phyloP scores from a whole-genome alignment of 2,329 filamentous ascomycete genomes.

The Clonostachys byssicola region DNA sequence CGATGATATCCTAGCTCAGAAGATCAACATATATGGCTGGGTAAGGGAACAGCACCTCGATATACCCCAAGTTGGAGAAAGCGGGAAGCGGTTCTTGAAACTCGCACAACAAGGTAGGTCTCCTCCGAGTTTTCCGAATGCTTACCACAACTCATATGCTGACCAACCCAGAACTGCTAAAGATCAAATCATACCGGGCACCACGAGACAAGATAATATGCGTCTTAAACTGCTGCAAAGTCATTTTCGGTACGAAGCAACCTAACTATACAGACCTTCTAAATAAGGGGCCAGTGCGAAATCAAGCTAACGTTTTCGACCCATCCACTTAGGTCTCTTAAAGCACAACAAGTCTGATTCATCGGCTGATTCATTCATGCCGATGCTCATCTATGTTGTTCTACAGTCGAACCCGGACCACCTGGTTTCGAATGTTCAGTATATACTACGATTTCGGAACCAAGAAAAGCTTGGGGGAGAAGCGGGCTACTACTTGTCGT shows the following conservation, averaged over 20 bases:
- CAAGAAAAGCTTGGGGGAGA: conserved; percentile 97
- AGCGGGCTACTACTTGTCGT: conserved; percentile 96
- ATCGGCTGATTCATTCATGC: conserved; percentile 94
- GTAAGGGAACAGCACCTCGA: conserved; percentile 90
- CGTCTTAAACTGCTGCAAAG: conserved; percentile 97
- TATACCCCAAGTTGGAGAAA: conserved; percentile 79
- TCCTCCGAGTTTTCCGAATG: background rate
- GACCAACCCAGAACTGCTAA: conserved; percentile 69
- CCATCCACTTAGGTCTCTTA: conserved; percentile 58
- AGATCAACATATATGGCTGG: conserved; percentile 96
- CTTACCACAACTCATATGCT: conserved; percentile 1
- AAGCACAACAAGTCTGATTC: conserved; percentile 92
- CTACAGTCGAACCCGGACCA: conserved; percentile 93
- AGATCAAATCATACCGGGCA: conserved; percentile 96
- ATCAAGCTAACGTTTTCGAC: conserved; percentile 7
- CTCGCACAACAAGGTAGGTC: conserved; percentile 78
- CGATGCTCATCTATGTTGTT: conserved; percentile 92
- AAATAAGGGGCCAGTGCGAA: background rate
- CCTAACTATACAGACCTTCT: background rate
- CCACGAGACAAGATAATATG: conserved; percentile 98
- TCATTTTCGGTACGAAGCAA: conserved; percentile 78
- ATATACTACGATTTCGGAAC: conserved; percentile 93
- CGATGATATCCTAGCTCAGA: conserved; percentile 93
- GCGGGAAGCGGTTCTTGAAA: conserved; percentile 81
- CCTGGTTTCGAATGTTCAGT: conserved; percentile 95